Base-by-base conservation (phyloP, 169 alveolate species). In the Cryptosporidium meleagridis region DNA sequence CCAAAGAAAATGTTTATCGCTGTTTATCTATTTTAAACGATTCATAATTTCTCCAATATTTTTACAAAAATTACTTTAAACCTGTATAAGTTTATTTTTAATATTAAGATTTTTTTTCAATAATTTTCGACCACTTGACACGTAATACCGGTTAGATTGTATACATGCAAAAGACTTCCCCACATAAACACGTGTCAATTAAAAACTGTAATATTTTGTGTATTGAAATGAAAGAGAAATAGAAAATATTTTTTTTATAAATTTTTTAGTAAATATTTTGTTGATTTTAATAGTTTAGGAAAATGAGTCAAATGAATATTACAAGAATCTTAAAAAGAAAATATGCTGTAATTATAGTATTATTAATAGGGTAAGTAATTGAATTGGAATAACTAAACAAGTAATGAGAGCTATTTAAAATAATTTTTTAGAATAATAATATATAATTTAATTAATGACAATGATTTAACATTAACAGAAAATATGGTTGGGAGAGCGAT, bases 41-140 rank as follows among this genome's bases (percentile, higher is more conserved):
- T 41, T 41, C 21, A 48, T 48, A 14, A 48, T 1, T 14, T 14
- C 21, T 48, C 55, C 2, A 14, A 48, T 48, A 48, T 48, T 48
- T 48, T 3, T 48, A 21, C 55, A 48, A 14, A 3, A 48, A 48
- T 48, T 12, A 48, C 18, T 14, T 48, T 16, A 48, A 45, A 48
- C 3, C 6, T 48, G n/a, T 48, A 48, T 48, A 48, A 48, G 18
- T 48, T 48, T 48, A 48, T 48, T 23, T 55, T 26, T 26, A n/a
- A 3, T 26, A 16, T 0, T 55, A 55, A 21, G 0, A 4, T 26
- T 35, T 31, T 65, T 65, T 35, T 65, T 35, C 7, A 9, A 16
- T 31, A 45, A 45, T n/a, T n/a, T 7, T 52, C 48, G 10, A 14
- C 85, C 85, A 71, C 85, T 71, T 71, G 37, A 71, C 85, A 71